These are phyloP conservation scores for Dryas alaskensis DNA, from an alignment of 306 rosid species.

Conservation along the genomic window DNA sequence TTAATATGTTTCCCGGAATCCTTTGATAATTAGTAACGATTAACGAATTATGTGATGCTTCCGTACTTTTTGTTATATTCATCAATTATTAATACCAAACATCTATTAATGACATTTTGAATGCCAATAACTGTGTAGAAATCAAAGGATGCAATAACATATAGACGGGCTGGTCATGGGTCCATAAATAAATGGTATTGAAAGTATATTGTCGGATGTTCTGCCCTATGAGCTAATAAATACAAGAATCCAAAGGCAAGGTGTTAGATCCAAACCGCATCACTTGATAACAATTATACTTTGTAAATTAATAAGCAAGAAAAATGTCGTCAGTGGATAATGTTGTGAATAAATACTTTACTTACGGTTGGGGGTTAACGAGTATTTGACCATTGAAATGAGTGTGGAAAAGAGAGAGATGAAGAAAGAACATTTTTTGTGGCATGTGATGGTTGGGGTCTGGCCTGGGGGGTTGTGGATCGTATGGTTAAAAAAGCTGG, in stretches of 20 bases:
- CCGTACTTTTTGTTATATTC: too few relatives aligned
- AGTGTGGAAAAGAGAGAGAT: neutral
- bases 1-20: too few relatives aligned
- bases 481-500: conserved; percentile 35
- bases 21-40: too few relatives aligned
- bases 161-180: too few relatives aligned
- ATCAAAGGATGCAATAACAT: too few relatives aligned
- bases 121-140: too few relatives aligned
- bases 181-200: neutral
- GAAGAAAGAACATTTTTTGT: neutral
- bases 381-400: conserved; percentile 9
- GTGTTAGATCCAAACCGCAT: neutral
- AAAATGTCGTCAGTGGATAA: neutral
- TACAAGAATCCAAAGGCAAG: neutral
- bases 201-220: neutral
- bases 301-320: neutral
- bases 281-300: too few relatives aligned
- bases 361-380: neutral
- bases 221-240: neutral
- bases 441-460: conserved; percentile 19
- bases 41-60: too few relatives aligned
- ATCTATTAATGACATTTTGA: too few relatives aligned
- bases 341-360: neutral
- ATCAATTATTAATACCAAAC: too few relatives aligned
- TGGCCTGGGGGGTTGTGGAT: neutral